A percentile compares a stretch with the other conserved stretches of the same genome.
phyloP scores from a whole-genome alignment of 2,329 filamentous ascomycete species.

The Cladosporium sp. region DNA sequence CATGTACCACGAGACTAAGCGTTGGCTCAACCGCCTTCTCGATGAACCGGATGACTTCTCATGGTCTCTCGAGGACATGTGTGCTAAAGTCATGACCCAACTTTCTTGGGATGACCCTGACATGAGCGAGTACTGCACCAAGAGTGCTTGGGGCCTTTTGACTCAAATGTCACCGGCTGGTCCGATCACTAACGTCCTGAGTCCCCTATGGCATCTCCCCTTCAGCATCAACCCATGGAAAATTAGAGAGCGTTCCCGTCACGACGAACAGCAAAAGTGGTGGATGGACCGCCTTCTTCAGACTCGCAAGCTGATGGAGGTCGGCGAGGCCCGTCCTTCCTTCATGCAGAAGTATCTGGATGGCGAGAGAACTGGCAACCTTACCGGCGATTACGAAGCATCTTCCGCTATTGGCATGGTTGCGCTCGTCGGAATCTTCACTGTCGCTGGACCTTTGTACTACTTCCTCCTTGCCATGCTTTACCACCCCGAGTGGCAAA shows the following conservation, averaged over 20 bases:
- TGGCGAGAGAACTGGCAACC: constrained; percentile 31
- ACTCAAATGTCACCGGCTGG: constrained; percentile 57
- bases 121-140: constrained; percentile 46
- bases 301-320: constrained; percentile 37
- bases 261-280: constrained; percentile 51
- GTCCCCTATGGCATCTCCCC: constrained; percentile 52
- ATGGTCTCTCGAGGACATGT: constrained; percentile 53
- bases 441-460: constrained; percentile 28
- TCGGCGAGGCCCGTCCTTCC: constrained; percentile 38
- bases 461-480: constrained; percentile 40
- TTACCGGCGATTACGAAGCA: constrained; percentile 34
- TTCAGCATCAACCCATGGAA: constrained; percentile 52
- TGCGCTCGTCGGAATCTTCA: constrained; percentile 33
- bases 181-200: constrained; percentile 55
- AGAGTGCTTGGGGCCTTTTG: constrained; percentile 53
- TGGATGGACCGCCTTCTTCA: constrained; percentile 47
- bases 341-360: constrained; percentile 43
- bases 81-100: constrained; percentile 54
- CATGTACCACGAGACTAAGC: constrained; percentile 53
- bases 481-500: constrained; percentile 47
- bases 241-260: constrained; percentile 48
- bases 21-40: constrained; percentile 49
- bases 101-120: constrained; percentile 52
- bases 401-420: constrained; percentile 34
- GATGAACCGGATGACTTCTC: constrained; percentile 49